Evolutionary conservation across 768 basidiomycete species (phyloP).

Genomic region (Pleurotus eryngii): DNA sequence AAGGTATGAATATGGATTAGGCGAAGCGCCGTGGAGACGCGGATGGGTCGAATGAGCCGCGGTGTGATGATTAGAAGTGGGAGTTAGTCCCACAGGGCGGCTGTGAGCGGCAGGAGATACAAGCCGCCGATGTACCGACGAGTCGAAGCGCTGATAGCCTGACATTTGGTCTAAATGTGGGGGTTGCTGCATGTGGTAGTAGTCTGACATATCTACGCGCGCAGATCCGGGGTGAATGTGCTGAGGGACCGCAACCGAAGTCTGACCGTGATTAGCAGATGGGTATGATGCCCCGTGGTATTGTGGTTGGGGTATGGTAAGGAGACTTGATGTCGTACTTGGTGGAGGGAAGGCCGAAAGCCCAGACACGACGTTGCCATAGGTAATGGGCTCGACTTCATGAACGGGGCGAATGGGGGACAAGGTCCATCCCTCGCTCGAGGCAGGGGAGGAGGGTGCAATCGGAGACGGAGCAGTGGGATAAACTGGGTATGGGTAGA

Average conservation of each 20-base stretch:
- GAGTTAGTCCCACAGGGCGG: neutral
- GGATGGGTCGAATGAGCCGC: too few relatives aligned
- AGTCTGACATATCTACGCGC: neutral
- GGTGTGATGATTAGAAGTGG: neutral
- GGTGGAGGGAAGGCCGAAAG: neutral
- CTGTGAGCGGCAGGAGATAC: neutral
- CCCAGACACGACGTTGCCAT: neutral
- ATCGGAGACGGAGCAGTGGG: neutral
- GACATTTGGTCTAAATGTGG: neutral
- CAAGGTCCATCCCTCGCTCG: constrained; percentile 4
- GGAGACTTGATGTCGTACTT: too few relatives aligned
- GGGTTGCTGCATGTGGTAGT: neutral
- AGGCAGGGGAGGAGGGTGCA: constrained; percentile 1
- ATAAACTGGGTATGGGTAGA: neutral
- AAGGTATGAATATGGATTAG: neutral
- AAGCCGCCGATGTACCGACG: neutral
- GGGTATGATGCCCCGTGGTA: too few relatives aligned
- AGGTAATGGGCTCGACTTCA: constrained; percentile 3
- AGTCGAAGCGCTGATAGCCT: neutral
- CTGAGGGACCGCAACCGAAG: too few relatives aligned
- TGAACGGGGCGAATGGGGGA: neutral
- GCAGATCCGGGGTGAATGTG: neutral
- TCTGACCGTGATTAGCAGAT: too few relatives aligned
- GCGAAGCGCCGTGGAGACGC: too few relatives aligned
- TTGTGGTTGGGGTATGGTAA: too few relatives aligned